Evolutionary conservation across 805 yeast genomes (phyloP).

Genomic region (Metschnikowia gelsemii): DNA sequence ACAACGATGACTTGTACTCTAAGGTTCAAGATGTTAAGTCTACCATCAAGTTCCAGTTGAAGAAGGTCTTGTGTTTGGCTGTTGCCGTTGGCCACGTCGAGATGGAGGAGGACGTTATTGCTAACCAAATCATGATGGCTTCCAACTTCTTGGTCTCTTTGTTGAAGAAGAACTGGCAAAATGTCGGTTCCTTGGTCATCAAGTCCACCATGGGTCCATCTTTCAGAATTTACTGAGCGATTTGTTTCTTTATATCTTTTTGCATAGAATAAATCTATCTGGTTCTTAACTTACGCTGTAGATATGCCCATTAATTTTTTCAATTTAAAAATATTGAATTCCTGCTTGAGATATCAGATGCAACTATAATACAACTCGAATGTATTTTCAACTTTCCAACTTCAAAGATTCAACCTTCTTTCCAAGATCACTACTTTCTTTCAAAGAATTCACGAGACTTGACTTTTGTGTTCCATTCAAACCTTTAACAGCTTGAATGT

Average conservation of each 20-base stretch:
- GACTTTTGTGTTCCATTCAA: conserved; percentile 1
- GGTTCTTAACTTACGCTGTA: background rate
- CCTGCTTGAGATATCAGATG: background rate
- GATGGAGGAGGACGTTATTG: conserved; percentile 95
- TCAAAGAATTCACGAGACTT: conserved; percentile 8
- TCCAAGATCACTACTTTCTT: conserved; percentile 4
- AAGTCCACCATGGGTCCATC: conserved; percentile 99
- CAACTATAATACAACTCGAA: too few relatives aligned
- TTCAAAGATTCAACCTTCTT: conserved; percentile 3
- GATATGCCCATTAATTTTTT: background rate
- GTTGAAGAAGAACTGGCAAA: conserved; percentile 99
- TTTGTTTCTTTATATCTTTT: conserved; percentile 5
- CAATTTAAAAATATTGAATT: too few relatives aligned
- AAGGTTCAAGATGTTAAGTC: conserved; percentile 98
- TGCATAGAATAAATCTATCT: conserved; percentile 6
- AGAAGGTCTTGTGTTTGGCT: conserved; percentile 99
- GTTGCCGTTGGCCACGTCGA: conserved; percentile 99
- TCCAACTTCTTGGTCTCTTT: conserved; percentile 98
- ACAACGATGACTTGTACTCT: conserved; percentile 94
- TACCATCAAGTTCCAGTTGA: conserved; percentile 99
- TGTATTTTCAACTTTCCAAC: background rate
- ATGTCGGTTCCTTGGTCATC: conserved; percentile 98
- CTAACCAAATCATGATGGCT: conserved; percentile 97
- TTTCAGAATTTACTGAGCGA: conserved; percentile 92
- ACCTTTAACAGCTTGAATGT: conserved; percentile 8